Conservation (phyloP, 805 yeast species). For the Starmerella sp. region DNA sequence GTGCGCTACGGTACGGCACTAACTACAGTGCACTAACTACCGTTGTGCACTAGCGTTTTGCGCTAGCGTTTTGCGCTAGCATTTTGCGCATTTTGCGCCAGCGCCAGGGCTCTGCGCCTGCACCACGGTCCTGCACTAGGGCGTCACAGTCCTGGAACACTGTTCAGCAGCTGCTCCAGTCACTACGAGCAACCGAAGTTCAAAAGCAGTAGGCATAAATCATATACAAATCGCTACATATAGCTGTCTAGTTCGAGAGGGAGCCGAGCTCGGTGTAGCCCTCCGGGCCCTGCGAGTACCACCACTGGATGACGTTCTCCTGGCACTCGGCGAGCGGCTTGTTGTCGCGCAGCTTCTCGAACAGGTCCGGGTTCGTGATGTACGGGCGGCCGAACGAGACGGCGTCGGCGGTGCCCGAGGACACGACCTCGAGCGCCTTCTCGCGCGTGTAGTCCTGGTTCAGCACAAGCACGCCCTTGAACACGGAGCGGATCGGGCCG, state of each 20-base stretch:
- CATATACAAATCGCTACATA: too few relatives aligned
- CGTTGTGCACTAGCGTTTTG: too few relatives aligned
- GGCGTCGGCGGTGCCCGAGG: slow-evolving; percentile 18
- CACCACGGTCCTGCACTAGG: too few relatives aligned
- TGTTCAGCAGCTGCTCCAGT: too few relatives aligned
- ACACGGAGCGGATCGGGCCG: slow-evolving; percentile 38
- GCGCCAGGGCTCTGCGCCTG: too few relatives aligned
- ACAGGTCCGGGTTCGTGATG: slow-evolving; percentile 47
- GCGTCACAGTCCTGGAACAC: too few relatives aligned
- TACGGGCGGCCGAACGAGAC: slow-evolving; percentile 40
- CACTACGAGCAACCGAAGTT: too few relatives aligned
- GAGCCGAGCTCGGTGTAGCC: slow-evolving; percentile 36
- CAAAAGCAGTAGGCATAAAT: too few relatives aligned
- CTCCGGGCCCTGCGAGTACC: slow-evolving; percentile 33
- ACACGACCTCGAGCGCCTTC: slow-evolving; percentile 15
- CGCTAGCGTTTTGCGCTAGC: too few relatives aligned
- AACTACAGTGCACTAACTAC: too few relatives aligned
- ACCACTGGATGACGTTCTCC: slow-evolving; percentile 39
- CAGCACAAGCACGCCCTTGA: slow-evolving; percentile 40
- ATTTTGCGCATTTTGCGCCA: too few relatives aligned
- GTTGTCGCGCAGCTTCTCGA: slow-evolving; percentile 32
- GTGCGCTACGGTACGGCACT: too few relatives aligned
- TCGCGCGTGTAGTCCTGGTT: slow-evolving; percentile 20
- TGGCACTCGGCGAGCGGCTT: slow-evolving; percentile 31
- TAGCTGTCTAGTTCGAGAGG: slow-evolving; percentile 17